Evolutionary conservation across 495 filamentous ascomycete genomes (phyloP).

Genomic region (Penicillium chermesinum): DNA sequence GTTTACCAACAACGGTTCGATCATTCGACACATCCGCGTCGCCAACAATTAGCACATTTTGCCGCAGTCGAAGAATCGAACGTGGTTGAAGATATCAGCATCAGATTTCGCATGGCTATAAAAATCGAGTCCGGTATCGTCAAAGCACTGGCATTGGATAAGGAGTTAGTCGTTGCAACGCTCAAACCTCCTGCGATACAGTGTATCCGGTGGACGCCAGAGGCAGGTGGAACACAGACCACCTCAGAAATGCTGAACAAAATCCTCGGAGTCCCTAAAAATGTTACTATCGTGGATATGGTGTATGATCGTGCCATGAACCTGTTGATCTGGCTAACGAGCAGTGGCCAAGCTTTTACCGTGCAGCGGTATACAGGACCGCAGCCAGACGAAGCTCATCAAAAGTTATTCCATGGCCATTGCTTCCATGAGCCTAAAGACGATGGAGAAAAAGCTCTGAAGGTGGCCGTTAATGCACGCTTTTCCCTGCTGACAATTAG

Average conservation of each 20-base stretch:
- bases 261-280: slow-evolving; percentile 78
- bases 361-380: slow-evolving; percentile 63
- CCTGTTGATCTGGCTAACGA: slow-evolving; percentile 87
- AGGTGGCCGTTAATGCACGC: slow-evolving; percentile 82
- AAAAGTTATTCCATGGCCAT: slow-evolving; percentile 80
- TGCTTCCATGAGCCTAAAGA: slow-evolving; percentile 75
- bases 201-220: slow-evolving; percentile 90
- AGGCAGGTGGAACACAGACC: slow-evolving; percentile 75
- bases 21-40: slow-evolving; percentile 60
- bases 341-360: slow-evolving; percentile 84
- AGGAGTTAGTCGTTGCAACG: slow-evolving; percentile 91
- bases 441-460: slow-evolving; percentile 56
- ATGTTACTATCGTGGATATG: slow-evolving; percentile 73
- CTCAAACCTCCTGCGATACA: slow-evolving; percentile 90
- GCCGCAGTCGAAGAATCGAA: slow-evolving; percentile 61
- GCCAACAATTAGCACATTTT: slow-evolving; percentile 65
- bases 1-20: slow-evolving; percentile 82
- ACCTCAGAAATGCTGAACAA: slow-evolving; percentile 84
- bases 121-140: slow-evolving; percentile 95
- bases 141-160: slow-evolving; percentile 80
- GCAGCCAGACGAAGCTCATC: slow-evolving; percentile 34
- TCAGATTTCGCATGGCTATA: slow-evolving; percentile 95
- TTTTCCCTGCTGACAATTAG: slow-evolving; percentile 90
- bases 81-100: slow-evolving; percentile 76
- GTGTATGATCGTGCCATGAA: slow-evolving; percentile 97